A percentile compares a stretch with the other conserved stretches of the same genome.
Evolutionary conservation across 805 yeast species (phyloP).

Genomic region (Millerago galiae): DNA sequence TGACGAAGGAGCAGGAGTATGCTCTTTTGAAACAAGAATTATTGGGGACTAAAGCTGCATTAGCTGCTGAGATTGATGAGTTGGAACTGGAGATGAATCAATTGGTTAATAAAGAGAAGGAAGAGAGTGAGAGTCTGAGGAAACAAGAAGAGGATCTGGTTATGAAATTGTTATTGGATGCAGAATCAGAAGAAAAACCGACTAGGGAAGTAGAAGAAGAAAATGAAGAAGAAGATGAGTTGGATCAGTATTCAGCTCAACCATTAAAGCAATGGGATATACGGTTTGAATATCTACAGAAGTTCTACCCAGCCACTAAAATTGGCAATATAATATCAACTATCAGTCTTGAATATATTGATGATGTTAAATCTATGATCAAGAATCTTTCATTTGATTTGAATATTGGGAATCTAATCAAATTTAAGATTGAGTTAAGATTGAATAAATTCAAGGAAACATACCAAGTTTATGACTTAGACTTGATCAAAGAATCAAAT

Average conservation of each 20-base stretch:
- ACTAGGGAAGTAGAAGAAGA: not conserved
- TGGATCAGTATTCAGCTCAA: conserved; percentile 11
- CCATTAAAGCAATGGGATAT: conserved; percentile 20
- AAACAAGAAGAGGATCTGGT: conserved; percentile 13
- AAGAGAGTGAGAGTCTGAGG: conserved; percentile 1
- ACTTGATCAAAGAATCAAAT: conserved; percentile 12
- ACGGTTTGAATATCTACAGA: conserved; percentile 16
- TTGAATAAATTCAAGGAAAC: conserved; percentile 9
- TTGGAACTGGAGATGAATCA: conserved; percentile 19
- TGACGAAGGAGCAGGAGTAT: conserved; percentile 2
- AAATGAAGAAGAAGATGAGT: not conserved
- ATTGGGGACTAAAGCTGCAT: not conserved
- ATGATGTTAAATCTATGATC: conserved; percentile 6
- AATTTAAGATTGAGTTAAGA: conserved; percentile 11
- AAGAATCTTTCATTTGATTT: conserved; percentile 18
- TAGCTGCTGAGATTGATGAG: conserved; percentile 12
- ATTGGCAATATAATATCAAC: conserved; percentile 12
- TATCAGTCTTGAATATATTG: conserved; percentile 12
- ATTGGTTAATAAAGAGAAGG: conserved; percentile 10
- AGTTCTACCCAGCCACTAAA: conserved; percentile 19
- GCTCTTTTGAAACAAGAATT: conserved; percentile 3
- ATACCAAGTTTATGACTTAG: conserved; percentile 12
- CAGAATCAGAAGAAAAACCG: not conserved
- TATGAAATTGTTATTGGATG: conserved; percentile 7
- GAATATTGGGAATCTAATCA: conserved; percentile 8